Evolutionary conservation across 2,329 filamentous ascomycete species (phyloP).

Genomic region (Exophiala sp.): DNA sequence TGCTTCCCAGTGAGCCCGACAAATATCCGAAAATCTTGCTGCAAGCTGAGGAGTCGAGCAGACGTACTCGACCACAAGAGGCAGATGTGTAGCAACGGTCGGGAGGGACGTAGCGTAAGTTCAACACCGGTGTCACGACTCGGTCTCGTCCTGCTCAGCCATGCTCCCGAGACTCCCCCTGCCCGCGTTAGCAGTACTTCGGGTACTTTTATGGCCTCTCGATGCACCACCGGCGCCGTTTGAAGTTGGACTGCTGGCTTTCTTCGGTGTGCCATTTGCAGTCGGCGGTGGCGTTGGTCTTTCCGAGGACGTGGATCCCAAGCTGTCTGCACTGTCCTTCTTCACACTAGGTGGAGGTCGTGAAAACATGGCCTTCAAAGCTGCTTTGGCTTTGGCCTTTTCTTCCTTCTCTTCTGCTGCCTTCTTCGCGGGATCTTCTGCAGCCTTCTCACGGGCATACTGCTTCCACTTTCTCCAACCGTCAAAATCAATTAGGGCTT

Average conservation of each 20-base stretch:
- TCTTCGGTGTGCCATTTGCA: conserved; percentile 17
- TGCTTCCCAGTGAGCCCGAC: too few relatives aligned
- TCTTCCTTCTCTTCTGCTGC: conserved; percentile 27
- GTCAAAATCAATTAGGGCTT: conserved; percentile 96
- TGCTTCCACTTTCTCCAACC: conserved; percentile 98
- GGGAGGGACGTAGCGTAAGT: too few relatives aligned
- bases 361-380: conserved; percentile 27
- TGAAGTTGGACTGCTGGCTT: conserved; percentile 3
- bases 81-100: too few relatives aligned
- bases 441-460: conserved; percentile 49
- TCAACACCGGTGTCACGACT: conserved; percentile 4
- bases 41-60: too few relatives aligned
- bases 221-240: not conserved
- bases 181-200: conserved; percentile 13
- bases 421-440: conserved; percentile 24
- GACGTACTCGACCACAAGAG: too few relatives aligned
- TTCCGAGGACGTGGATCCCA: conserved; percentile 3
- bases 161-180: conserved; percentile 19
- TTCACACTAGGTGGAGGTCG: conserved; percentile 21
- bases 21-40: too few relatives aligned
- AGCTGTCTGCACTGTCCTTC: conserved; percentile 15
- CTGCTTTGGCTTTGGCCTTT: conserved; percentile 28
- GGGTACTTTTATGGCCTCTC: conserved; percentile 15
- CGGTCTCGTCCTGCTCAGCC: conserved; percentile 24
- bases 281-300: conserved; percentile 10